Evolutionary conservation across 768 basidiomycete species (phyloP), one percentile per base, ranked within the genome.

Genomic region (Pleurotus sapidus): DNA sequence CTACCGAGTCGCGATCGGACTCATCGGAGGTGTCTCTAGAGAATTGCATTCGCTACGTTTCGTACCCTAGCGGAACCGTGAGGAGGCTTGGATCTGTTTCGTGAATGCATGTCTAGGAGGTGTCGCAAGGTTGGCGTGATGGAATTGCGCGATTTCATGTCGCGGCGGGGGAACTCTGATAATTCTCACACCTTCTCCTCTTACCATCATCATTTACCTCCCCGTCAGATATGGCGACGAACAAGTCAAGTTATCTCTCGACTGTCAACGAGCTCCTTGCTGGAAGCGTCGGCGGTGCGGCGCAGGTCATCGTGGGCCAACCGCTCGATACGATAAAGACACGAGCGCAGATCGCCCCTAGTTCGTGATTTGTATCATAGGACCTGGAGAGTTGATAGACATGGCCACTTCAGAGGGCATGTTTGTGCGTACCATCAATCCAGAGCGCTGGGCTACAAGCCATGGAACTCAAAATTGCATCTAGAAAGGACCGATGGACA

Each of bases 261-360:
- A 91, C 89, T 0, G 66, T 88, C 39, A 92, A 93, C 63, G 91
- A 93, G 66, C 83, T 98, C 25, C 70, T 95, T 20, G 89, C 95
- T 0, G 95, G 95, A 4, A 92, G 90, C 68, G 81, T 93, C 5
- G 95, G 86, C 30, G 96, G 96, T n/a, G 94, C 94, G 1, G 88
- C 92, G 0, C 96, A 98, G 65, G 95, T 98, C 11, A 76, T 98
- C 9, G 89, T 95, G n/a, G 94, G 95, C 2, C 95, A 96, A 63
- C 93, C 92, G 1, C 77, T 95, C 24, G 93, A 94, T 66, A 94
- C 93, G 0, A 71, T 94, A 69, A 94, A 94, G 77, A 93, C 92
- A 20, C 81, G 93, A 49, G 91, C 93, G 9, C 92, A 95, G 70
- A 87, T 88, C 63, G 89, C 91, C 37, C 89, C 91, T 15, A 85